Conservation (phyloP, 139 green algal genomes). For the Tetradesmus obliquus region DNA sequence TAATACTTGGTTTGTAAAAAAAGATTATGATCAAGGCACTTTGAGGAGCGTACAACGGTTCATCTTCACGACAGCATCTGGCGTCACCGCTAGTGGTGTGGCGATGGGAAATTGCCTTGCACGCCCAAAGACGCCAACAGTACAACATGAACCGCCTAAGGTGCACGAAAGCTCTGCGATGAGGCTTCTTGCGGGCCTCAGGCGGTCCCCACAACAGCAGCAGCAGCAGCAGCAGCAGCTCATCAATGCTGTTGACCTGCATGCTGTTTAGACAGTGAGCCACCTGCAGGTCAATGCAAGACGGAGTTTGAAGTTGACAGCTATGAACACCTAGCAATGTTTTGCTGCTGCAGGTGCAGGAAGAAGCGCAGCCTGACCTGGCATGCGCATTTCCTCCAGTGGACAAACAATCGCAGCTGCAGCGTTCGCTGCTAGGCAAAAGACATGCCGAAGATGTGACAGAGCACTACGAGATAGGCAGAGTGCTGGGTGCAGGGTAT, state of each 20-base stretch:
- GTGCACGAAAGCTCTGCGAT: neutral
- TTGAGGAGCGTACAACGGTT: neutral
- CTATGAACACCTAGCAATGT: no score
- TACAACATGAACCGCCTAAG: neutral
- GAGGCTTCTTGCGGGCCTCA: neutral
- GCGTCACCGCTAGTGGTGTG: neutral
- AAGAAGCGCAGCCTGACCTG: neutral
- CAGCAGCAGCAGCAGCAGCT: neutral
- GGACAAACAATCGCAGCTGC: neutral
- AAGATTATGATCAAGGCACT: no score
- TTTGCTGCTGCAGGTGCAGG: neutral
- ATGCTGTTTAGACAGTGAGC: no score
- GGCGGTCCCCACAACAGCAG: neutral
- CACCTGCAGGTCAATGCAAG: no score
- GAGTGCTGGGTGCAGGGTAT: conserved; percentile 72
- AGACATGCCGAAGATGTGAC: conserved; percentile 17
- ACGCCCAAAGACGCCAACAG: neutral
- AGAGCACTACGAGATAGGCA: conserved; percentile 56
- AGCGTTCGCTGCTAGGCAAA: neutral
- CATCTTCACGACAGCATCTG: neutral
- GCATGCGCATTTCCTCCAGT: neutral
- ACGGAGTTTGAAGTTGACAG: no score
- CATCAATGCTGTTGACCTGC: no score
- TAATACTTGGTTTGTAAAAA: no score
- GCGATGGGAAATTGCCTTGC: neutral